Evolutionary conservation across 225 moss, liverwort and hornwort genomes (phyloP).

Genomic region (Ulota crispa): DNA sequence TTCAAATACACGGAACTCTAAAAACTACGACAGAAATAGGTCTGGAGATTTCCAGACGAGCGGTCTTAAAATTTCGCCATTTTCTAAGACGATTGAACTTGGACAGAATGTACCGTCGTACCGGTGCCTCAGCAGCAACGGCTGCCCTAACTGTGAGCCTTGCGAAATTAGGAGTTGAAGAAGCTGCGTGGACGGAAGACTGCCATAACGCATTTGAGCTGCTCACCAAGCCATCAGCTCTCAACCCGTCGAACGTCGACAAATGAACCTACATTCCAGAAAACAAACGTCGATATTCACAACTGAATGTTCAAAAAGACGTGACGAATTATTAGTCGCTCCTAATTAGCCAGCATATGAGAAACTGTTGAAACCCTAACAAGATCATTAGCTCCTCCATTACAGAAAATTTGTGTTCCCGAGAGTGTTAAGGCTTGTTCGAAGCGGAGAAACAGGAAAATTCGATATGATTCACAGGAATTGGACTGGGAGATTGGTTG

Average conservation of each 20-base stretch:
- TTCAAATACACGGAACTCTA: not conserved
- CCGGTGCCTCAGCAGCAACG: slow-evolving; percentile 29
- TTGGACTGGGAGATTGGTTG: not conserved
- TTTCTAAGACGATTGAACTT: not conserved
- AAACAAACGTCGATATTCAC: not conserved
- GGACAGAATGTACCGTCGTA: not conserved
- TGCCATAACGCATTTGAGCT: slow-evolving; percentile 28
- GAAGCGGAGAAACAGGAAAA: not conserved
- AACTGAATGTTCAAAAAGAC: not conserved
- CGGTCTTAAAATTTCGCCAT: not conserved
- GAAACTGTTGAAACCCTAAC: slow-evolving; percentile 15
- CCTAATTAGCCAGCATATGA: not conserved
- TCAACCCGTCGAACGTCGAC: slow-evolving; percentile 48
- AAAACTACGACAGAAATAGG: not conserved
- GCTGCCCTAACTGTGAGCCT: slow-evolving; percentile 35
- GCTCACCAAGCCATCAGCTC: slow-evolving; percentile 33
- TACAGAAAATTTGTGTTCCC: not conserved
- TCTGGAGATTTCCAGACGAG: not conserved
- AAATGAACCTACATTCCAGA: slow-evolving; percentile 22
- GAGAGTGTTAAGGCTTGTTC: not conserved
- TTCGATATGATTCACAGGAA: not conserved
- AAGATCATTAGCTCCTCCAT: not conserved
- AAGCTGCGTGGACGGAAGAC: not conserved
- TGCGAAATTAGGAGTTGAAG: slow-evolving; percentile 10
- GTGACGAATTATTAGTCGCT: not conserved